Percentiles rank a stretch among this genome's conserved stretches.
These are phyloP conservation scores for Ophiocytium majus DNA, from an alignment of 352 stramenopile species.

Conservation along the genomic window DNA sequence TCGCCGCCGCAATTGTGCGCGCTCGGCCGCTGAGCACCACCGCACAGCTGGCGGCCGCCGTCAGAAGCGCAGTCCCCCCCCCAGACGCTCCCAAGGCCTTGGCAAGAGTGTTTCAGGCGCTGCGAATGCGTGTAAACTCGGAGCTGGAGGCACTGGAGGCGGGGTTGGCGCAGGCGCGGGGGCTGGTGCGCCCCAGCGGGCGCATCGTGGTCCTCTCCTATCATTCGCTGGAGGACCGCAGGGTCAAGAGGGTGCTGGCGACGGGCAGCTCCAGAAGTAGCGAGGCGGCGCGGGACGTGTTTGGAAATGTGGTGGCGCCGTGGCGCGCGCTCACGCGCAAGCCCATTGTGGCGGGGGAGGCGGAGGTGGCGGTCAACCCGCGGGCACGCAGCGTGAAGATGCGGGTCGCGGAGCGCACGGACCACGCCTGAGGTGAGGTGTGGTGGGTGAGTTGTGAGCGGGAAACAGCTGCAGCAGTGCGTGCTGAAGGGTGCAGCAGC, in stretches of 20 bases:
- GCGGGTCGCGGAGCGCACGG: slow-evolving; percentile 63
- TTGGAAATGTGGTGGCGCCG: slow-evolving; percentile 57
- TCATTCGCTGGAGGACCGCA: slow-evolving; percentile 76
- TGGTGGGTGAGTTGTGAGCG: too few relatives aligned
- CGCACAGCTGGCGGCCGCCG: slow-evolving; percentile 22
- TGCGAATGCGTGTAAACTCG: slow-evolving; percentile 69
- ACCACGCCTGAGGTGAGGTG: too few relatives aligned
- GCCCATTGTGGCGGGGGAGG: slow-evolving; percentile 62
- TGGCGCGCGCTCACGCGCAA: slow-evolving; percentile 67
- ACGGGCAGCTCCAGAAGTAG: slow-evolving; percentile 51
- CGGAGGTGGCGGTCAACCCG: slow-evolving; percentile 70
- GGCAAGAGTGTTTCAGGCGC: slow-evolving; percentile 70
- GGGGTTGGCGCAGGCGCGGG: slow-evolving; percentile 63
- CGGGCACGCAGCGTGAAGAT: slow-evolving; percentile 74
- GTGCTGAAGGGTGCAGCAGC: too few relatives aligned
- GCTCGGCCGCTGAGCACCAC: slow-evolving; percentile 58
- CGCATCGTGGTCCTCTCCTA: slow-evolving; percentile 75
- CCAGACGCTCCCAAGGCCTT: slow-evolving; percentile 60
- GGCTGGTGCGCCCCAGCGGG: slow-evolving; percentile 62
- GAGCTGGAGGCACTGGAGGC: slow-evolving; percentile 68
- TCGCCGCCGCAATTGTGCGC: slow-evolving; percentile 64
- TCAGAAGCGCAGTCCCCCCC: slow-evolving; percentile 23
- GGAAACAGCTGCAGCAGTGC: too few relatives aligned
- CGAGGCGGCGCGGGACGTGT: slow-evolving; percentile 60
- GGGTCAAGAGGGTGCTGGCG: slow-evolving; percentile 70